These are phyloP conservation scores for Hansenula anomala DNA, from an alignment of 1,139 yeast genomes.

Conservation along the genomic window DNA sequence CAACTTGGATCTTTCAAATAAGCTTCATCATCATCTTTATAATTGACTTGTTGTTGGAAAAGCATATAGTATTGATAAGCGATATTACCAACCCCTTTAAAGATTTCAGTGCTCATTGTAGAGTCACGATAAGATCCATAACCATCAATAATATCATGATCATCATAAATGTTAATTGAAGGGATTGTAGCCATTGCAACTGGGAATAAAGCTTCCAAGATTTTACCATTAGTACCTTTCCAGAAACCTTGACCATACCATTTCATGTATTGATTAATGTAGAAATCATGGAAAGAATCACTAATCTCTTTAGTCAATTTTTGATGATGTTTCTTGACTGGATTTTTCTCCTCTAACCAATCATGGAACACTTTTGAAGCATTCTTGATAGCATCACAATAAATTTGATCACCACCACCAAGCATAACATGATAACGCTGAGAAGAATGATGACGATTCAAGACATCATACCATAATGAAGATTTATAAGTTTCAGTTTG, in stretches of 20 bases:
- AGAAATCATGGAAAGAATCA: slow-evolving; percentile 57
- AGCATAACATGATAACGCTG: slow-evolving; percentile 87
- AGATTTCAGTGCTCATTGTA: slow-evolving; percentile 70
- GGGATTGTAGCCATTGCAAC: slow-evolving; percentile 80
- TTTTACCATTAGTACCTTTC: slow-evolving; percentile 62
- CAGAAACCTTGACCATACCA: slow-evolving; percentile 93
- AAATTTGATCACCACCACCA: slow-evolving; percentile 97
- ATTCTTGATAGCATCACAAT: slow-evolving; percentile 74
- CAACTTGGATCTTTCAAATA: slow-evolving; percentile 47
- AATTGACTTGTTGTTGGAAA: slow-evolving; percentile 78
- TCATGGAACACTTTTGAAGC: slow-evolving; percentile 48
- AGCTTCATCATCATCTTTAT: slow-evolving; percentile 35
- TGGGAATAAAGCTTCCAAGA: slow-evolving; percentile 67
- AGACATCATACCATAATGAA: slow-evolving; percentile 81
- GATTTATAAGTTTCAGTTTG: slow-evolving; percentile 65
- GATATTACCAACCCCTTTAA: slow-evolving; percentile 63
- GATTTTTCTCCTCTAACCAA: slow-evolving; percentile 58
- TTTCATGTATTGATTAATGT: slow-evolving; percentile 64
- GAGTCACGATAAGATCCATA: slow-evolving; percentile 79
- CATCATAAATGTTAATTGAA: slow-evolving; percentile 77
- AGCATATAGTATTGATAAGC: slow-evolving; percentile 87
- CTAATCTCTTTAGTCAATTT: slow-evolving; percentile 43
- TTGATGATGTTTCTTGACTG: slow-evolving; percentile 37
- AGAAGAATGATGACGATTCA: slow-evolving; percentile 52
- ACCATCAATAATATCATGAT: slow-evolving; percentile 94